These are phyloP conservation scores for Pseudocercospora cruenta DNA, from an alignment of 2,329 filamentous ascomycete genomes.

Conservation along the genomic window DNA sequence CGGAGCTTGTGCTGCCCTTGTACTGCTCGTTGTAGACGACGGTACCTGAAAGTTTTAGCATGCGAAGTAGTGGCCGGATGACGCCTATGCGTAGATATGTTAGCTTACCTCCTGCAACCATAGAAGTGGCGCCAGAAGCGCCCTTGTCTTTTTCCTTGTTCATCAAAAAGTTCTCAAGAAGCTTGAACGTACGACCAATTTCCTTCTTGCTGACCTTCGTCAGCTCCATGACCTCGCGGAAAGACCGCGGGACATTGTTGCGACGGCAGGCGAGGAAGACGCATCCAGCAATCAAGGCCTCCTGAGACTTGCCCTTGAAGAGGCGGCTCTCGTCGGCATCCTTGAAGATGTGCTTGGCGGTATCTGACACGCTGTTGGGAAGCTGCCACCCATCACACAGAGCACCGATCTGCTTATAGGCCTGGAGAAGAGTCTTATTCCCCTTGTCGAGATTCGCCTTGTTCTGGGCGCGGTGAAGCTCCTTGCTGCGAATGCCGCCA, in stretches of 20 bases:
- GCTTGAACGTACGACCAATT: conserved; percentile 93
- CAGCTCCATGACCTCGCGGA: conserved; percentile 90
- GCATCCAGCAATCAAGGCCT: conserved; percentile 91
- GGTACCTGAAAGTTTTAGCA: conserved; percentile 26
- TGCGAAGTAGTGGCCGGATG: conserved; percentile 23
- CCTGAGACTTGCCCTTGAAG: conserved; percentile 93
- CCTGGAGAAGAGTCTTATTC: conserved; percentile 78
- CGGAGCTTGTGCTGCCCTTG: conserved; percentile 35
- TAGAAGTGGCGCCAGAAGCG: conserved; percentile 26
- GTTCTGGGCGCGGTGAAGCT: conserved; percentile 82
- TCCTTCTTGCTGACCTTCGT: conserved; percentile 97
- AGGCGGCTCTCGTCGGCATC: conserved; percentile 88
- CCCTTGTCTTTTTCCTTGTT: conserved; percentile 66
- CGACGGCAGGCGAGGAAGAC: conserved; percentile 98
- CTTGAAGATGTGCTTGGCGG: conserved; percentile 94
- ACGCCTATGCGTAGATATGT: conserved; percentile 3
- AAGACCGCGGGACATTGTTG: conserved; percentile 82
- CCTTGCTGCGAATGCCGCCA: conserved; percentile 68
- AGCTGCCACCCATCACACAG: conserved; percentile 85
- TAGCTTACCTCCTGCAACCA: conserved; percentile 55
- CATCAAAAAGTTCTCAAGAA: conserved; percentile 83
- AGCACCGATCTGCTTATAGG: conserved; percentile 84
- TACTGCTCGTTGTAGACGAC: conserved; percentile 35
- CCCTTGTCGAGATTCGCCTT: conserved; percentile 79
- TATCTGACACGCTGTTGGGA: conserved; percentile 78